phyloP scores from a whole-genome alignment of 2,329 filamentous ascomycete species.

The Fusarium liriodendri region DNA sequence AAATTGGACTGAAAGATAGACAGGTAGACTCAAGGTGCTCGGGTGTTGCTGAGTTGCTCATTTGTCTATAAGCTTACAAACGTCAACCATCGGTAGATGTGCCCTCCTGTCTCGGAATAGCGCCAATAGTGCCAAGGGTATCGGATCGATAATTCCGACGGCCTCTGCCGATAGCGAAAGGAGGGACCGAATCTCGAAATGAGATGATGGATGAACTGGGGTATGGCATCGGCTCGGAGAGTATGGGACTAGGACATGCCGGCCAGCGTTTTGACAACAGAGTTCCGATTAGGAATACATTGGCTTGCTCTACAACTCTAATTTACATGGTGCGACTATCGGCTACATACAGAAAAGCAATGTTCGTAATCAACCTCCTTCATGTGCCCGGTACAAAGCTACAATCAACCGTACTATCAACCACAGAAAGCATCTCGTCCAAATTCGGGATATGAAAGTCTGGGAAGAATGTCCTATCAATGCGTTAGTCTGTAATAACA shows the following conservation, averaged over 20 bases:
- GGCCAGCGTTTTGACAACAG: neutral
- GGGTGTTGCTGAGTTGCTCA: neutral
- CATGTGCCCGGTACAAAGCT: neutral
- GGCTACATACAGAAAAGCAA: neutral
- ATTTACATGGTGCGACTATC: neutral
- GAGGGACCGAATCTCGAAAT: neutral
- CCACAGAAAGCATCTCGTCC: slow-evolving; percentile 7
- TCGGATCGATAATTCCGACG: slow-evolving; percentile 3
- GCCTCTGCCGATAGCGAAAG: neutral
- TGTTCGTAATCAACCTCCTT: accelerated
- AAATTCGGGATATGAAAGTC: slow-evolving; percentile 12
- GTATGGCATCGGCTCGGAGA: neutral
- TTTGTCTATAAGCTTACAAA: neutral
- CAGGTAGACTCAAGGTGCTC: neutral
- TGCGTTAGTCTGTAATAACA: neutral
- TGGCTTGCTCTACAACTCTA: neutral
- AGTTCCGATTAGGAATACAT: neutral
- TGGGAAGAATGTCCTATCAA: neutral
- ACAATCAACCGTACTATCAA: neutral
- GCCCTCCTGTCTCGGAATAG: neutral
- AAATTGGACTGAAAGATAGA: neutral
- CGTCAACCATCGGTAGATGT: too few species aligned
- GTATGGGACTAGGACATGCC: neutral
- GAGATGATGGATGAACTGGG: too few species aligned
- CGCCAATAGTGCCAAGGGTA: too few species aligned